A percentile compares a stretch with the other conserved stretches of the same genome.
Evolutionary conservation across 805 yeast genomes (phyloP).

Genomic region (Schwanniomyces pseudopolymorphus): DNA sequence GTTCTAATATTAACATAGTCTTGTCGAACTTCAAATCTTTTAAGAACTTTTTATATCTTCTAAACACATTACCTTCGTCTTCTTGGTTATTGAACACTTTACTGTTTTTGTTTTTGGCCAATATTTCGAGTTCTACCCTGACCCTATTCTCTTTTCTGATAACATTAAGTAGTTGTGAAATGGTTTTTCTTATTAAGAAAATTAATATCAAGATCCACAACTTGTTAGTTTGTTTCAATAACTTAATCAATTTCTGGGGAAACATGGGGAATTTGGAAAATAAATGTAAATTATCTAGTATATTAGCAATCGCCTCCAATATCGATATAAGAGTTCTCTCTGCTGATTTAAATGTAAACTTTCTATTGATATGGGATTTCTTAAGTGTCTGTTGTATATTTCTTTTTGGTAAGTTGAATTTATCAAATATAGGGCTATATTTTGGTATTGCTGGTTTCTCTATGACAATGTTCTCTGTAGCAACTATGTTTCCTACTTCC

Average conservation of each 20-base stretch:
- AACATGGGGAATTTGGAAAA: conserved; percentile 44
- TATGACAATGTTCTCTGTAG: background rate
- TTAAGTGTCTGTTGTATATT: conserved; percentile 2
- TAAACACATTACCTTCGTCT: conserved; percentile 20
- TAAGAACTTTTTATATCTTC: conserved; percentile 38
- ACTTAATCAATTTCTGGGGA: conserved; percentile 28
- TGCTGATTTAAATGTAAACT: conserved; percentile 28
- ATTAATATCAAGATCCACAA: conserved; percentile 42
- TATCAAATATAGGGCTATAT: conserved; percentile 34
- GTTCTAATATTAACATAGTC: conserved; percentile 40
- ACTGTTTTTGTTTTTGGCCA: conserved; percentile 20
- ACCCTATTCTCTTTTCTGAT: conserved; percentile 38
- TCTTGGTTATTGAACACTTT: conserved; percentile 19
- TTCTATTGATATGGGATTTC: conserved; percentile 1
- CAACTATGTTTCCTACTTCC: background rate
- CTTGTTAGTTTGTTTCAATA: conserved; percentile 43
- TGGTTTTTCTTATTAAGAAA: conserved; percentile 40
- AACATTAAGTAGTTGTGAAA: conserved; percentile 41
- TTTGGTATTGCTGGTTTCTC: conserved; percentile 14
- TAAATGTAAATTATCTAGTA: conserved; percentile 42
- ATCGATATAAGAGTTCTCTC: conserved; percentile 29
- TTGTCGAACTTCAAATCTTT: conserved; percentile 44
- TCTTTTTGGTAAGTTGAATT: conserved; percentile 23
- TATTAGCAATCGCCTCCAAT: conserved; percentile 36
- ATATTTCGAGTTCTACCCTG: conserved; percentile 33